A percentile compares a stretch with the other conserved stretches of the same genome.
Conservation (phyloP, 345 rosid genomes). For the Erysimum cheiranthoides region DNA sequence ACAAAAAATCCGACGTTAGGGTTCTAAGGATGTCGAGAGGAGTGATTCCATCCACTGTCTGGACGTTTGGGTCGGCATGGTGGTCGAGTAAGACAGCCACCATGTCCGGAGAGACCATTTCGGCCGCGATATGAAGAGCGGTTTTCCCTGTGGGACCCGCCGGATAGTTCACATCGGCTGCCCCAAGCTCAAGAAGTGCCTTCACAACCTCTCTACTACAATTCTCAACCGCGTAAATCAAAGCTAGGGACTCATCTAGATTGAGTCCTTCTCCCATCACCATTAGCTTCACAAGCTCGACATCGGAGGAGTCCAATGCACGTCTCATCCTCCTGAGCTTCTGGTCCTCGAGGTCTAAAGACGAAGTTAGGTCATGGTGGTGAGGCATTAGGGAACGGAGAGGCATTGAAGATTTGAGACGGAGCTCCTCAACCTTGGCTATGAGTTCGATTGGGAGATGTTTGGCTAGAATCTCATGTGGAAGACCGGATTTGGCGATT, state of each 20-base stretch:
- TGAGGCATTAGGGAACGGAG: constrained; percentile 65
- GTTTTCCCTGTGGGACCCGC: constrained; percentile 88
- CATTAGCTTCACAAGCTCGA: constrained; percentile 96
- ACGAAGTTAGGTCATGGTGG: constrained; percentile 61
- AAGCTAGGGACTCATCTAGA: constrained; percentile 87
- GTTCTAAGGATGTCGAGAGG: constrained; percentile 92
- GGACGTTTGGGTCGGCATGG: constrained; percentile 93
- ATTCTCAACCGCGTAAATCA: constrained; percentile 91
- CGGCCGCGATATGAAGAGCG: constrained; percentile 93
- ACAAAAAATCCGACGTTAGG: constrained; percentile 96
- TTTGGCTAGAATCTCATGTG: constrained; percentile 83
- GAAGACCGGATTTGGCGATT: constrained; percentile 94
- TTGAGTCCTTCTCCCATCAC: constrained; percentile 99
- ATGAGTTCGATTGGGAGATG: constrained; percentile 92
- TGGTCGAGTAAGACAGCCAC: constrained; percentile 95
- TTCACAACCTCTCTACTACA: constrained; percentile 98
- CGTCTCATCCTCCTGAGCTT: constrained; percentile 91
- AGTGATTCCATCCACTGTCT: constrained; percentile 88
- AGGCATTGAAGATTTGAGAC: constrained; percentile 79
- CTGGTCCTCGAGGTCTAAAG: constrained; percentile 86
- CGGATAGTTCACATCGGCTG: constrained; percentile 92
- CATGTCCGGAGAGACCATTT: constrained; percentile 99
- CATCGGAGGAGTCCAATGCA: constrained; percentile 92
- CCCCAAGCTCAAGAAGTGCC: constrained; percentile 96
- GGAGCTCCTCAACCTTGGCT: constrained; percentile 87